Base-by-base conservation (phyloP, 1,284 basidiomycete genomes). In the Malassezia vespertilionis region DNA sequence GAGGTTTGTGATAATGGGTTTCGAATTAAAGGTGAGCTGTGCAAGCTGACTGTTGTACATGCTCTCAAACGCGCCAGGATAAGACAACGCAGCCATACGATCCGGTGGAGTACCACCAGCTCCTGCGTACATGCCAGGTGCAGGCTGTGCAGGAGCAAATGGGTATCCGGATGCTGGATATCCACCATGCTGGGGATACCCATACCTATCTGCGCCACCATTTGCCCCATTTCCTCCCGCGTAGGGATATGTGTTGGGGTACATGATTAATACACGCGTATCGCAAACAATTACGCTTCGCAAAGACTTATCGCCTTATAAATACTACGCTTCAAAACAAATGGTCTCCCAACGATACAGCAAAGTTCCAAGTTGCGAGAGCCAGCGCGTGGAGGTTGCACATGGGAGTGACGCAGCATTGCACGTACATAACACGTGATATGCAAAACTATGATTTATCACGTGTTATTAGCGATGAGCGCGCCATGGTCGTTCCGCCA, bases 1-100 rank as follows among this genome's bases (percentile, higher is more conserved):
- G n/a, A 97, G 75, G 54, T 80, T 80, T 73, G 91, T 89, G 62
- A 99, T 99, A 58, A 95, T 82, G 12, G 88, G 86, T 68, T 90
- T 83, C 58, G 89, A 93, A 74, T 97, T 99, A 76, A 91, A 82
- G 33, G 82, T 89, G 54, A 97, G 81, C 59, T 84, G 80, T 63
- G 80, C 76, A 50, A 96, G 80, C 51, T 86, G 82, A 39, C 76
- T 72, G 55, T 79, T 42, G 57, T 71, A 74, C 71, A 69, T 73
- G 38, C 53, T 52, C 58, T 86, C 82, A 73, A 90, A 90, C 27
- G 78, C 77, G 65, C 77, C 77, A 26, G 85, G 78, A 42, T 74
- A 66, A 38, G 48, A 60, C 46, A 33, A 41, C 32, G 37, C 21
- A 14, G 26, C 8, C 24, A 26, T 17, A 15, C 18, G 24, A 20